Percentiles rank a stretch among this genome's conserved stretches.
phyloP scores from a whole-genome alignment of 805 yeast species.

The Tetrapisispora nanseiensis region DNA sequence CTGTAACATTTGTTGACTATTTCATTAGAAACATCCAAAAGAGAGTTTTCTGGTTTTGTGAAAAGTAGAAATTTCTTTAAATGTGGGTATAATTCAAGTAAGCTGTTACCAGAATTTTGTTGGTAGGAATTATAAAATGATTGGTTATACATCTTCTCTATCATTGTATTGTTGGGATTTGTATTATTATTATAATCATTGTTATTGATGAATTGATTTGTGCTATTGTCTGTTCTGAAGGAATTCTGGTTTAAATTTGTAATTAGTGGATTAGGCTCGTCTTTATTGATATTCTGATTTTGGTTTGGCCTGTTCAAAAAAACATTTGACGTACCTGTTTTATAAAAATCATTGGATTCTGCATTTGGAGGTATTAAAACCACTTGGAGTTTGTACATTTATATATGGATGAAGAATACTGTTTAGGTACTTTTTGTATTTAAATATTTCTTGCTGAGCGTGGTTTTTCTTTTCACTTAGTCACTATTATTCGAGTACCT shows the following conservation, averaged over 20 bases:
- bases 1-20: conserved; percentile 46
- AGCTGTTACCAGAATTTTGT: neutral
- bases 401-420: too few relatives aligned
- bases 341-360: conserved; percentile 4
- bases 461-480: too few relatives aligned
- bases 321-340: conserved; percentile 5
- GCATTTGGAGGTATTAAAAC: conserved; percentile 36
- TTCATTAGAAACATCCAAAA: conserved; percentile 44
- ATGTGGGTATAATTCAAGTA: conserved; percentile 7
- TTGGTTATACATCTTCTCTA: neutral
- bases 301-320: neutral
- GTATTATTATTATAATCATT: conserved; percentile 4
- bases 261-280: neutral
- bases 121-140: neutral
- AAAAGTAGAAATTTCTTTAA: conserved; percentile 54
- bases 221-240: neutral
- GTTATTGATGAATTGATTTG: conserved; percentile 1
- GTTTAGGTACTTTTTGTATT: too few relatives aligned
- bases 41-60: conserved; percentile 38
- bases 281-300: conserved; percentile 8
- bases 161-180: conserved; percentile 4
- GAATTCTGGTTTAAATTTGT: neutral
- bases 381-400: conserved; percentile 37
- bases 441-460: too few relatives aligned
- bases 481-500: too few relatives aligned